phyloP scores from a whole-genome alignment of 2,329 filamentous ascomycete genomes.

The Calonectria montana region DNA sequence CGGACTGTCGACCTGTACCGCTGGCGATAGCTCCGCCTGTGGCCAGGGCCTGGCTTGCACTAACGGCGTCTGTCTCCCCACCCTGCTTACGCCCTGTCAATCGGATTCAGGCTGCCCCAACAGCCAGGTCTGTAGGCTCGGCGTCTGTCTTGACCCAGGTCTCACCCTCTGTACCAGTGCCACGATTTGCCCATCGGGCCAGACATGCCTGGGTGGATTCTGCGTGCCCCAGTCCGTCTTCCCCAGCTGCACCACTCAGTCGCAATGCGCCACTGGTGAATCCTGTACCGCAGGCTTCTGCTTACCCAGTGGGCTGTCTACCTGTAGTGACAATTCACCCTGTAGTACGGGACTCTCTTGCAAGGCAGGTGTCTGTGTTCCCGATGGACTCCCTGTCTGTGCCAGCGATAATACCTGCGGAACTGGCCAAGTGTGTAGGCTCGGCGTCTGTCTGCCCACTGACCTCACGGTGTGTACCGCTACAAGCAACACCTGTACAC shows the following conservation, averaged over 20 bases:
- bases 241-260: not conserved
- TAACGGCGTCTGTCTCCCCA: conserved; percentile 11
- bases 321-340: not conserved
- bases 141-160: not conserved
- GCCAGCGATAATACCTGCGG: not conserved
- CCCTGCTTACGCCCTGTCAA: not conserved
- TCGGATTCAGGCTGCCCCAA: not conserved
- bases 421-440: not conserved
- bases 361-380: not conserved
- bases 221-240: conserved; percentile 1
- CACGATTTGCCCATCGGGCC: not conserved
- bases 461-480: not conserved
- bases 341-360: not conserved
- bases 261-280: not conserved
- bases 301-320: not conserved
- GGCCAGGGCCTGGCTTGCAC: not conserved
- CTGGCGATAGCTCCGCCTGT: not conserved
- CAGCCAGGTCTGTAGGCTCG: not conserved
- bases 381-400: not conserved
- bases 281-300: not conserved
- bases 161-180: not conserved
- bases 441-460: conserved; percentile 2
- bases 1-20: not conserved
- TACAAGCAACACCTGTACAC: not conserved
- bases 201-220: not conserved